These are phyloP conservation scores for Curvularia verruculosa DNA, from an alignment of 2,329 filamentous ascomycete species.

Conservation along the genomic window DNA sequence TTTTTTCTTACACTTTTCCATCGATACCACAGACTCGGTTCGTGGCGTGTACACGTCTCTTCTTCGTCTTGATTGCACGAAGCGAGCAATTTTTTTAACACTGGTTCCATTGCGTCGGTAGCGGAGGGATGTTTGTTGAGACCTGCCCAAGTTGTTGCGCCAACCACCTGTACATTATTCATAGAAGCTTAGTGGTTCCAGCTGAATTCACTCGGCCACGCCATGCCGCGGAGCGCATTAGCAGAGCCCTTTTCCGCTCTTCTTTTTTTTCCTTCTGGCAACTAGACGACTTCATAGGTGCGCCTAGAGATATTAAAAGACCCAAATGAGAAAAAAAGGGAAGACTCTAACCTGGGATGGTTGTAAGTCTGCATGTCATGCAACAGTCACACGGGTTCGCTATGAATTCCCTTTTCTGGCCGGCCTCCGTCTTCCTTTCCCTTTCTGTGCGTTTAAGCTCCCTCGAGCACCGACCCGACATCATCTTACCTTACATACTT, in stretches of 20 bases:
- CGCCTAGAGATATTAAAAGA: neutral
- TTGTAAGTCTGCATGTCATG: neutral
- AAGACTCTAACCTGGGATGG: neutral
- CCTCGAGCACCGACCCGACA: neutral
- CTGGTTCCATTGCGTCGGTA: neutral
- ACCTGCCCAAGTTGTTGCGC: neutral
- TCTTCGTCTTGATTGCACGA: neutral
- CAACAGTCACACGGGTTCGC: neutral
- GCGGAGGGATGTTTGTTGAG: neutral
- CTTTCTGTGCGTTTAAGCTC: neutral
- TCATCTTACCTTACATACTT: neutral
- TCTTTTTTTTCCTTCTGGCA: neutral
- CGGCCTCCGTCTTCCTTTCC: neutral
- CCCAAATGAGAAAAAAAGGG: neutral
- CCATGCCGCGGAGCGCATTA: neutral
- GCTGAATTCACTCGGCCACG: neutral
- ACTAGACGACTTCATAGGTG: neutral
- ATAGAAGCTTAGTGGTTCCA: neutral
- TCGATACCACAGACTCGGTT: neutral
- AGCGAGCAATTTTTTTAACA: neutral
- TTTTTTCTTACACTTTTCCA: neutral
- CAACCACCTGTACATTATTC: neutral
- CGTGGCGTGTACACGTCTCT: neutral
- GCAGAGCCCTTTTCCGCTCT: neutral
- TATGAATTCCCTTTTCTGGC: neutral